A percentile compares a stretch with the other conserved stretches of the same genome.
phyloP scores from a whole-genome alignment of 805 yeast genomes.

The Teunomyces kruisii region DNA sequence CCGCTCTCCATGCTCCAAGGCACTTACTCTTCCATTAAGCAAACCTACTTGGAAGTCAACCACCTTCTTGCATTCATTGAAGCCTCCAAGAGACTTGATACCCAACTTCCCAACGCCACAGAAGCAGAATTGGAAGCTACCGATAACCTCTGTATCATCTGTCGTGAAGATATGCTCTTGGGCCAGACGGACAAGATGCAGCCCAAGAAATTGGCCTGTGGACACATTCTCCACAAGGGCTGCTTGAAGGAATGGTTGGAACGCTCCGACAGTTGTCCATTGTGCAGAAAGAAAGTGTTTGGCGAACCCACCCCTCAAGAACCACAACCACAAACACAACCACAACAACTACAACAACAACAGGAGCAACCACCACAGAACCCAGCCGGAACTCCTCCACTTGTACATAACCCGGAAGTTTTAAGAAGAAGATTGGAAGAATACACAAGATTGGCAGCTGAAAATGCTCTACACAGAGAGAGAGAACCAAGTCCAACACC shows the following conservation, averaged over 20 bases:
- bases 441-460: not conserved
- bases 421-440: slow-evolving; percentile 7
- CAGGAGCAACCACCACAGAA: not conserved
- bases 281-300: slow-evolving; percentile 74
- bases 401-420: slow-evolving; percentile 6
- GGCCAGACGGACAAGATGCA: slow-evolving; percentile 22
- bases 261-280: slow-evolving; percentile 89
- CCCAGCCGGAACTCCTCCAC: not conserved
- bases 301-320: slow-evolving; percentile 4
- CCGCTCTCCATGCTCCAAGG: slow-evolving; percentile 46
- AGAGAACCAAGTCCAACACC: not conserved
- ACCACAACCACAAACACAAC: not conserved
- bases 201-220: slow-evolving; percentile 81
- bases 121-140: slow-evolving; percentile 54
- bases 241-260: slow-evolving; percentile 93
- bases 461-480: not conserved
- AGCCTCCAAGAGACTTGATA: slow-evolving; percentile 63
- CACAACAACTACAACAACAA: not conserved
- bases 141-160: slow-evolving; percentile 76
- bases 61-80: slow-evolving; percentile 51
- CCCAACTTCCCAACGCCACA: slow-evolving; percentile 61
- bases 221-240: slow-evolving; percentile 85
- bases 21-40: slow-evolving; percentile 40
- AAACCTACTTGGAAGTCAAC: slow-evolving; percentile 31
- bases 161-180: slow-evolving; percentile 83